Percentiles rank a stretch among this genome's conserved stretches.
These are phyloP conservation scores for Furcasterigmium sp. DNA, from an alignment of 2,329 filamentous ascomycete genomes.

Conservation along the genomic window DNA sequence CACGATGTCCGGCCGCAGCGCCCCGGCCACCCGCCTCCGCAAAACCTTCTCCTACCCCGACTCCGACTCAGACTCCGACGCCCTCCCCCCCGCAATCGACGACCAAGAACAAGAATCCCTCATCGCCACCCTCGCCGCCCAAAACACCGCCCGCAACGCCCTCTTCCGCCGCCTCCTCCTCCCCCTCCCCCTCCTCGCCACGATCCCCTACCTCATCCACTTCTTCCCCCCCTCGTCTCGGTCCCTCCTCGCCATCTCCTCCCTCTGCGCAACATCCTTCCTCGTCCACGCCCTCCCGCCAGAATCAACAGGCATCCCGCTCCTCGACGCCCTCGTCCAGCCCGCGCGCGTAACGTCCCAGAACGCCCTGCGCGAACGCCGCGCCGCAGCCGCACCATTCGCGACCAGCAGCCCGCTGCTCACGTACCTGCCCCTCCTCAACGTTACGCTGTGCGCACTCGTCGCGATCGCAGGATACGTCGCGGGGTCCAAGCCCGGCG, in stretches of 20 bases:
- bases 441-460: constrained; percentile 26
- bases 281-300: constrained; percentile 57
- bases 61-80: constrained; percentile 50
- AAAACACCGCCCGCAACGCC: constrained; percentile 54
- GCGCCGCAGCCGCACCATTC: constrained; percentile 5
- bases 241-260: constrained; percentile 46
- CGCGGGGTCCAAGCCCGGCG: no score
- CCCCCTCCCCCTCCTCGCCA: constrained; percentile 50
- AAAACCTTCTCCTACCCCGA: constrained; percentile 72
- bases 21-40: constrained; percentile 56
- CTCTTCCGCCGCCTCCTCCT: constrained; percentile 55
- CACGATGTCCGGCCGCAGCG: constrained; percentile 15
- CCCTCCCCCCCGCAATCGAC: constrained; percentile 59
- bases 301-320: constrained; percentile 23
- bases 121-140: constrained; percentile 46
- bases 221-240: constrained; percentile 26
- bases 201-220: constrained; percentile 44
- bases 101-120: constrained; percentile 69
- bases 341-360: constrained; percentile 3
- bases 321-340: constrained; percentile 6
- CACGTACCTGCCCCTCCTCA: constrained; percentile 55
- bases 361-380: constrained; percentile 6
- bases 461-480: constrained; percentile 40
- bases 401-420: constrained; percentile 7
- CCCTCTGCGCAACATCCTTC: constrained; percentile 41